Conservation (phyloP, 2,329 filamentous ascomycete genomes). For the Scleromitrula shiraiana region DNA sequence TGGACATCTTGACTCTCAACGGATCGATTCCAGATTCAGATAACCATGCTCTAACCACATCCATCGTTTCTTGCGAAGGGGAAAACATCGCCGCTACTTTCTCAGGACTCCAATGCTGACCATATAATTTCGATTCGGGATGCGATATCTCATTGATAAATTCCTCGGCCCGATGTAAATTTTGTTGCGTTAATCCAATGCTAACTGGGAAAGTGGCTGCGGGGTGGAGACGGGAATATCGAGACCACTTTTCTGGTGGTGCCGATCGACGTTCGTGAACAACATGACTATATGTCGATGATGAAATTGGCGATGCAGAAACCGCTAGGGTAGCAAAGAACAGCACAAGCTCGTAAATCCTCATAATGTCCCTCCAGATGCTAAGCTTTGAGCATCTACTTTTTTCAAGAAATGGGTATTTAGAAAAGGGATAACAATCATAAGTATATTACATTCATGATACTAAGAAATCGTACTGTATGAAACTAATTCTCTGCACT, state of each 20-base stretch:
- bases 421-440: neutral
- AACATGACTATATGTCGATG: slow-evolving; percentile 18
- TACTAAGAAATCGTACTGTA: neutral
- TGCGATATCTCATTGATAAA: slow-evolving; percentile 38
- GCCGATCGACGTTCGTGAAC: slow-evolving; percentile 22
- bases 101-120: slow-evolving; percentile 39
- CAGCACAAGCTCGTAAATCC: slow-evolving; percentile 17
- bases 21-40: slow-evolving; percentile 40
- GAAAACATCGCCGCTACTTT: slow-evolving; percentile 38
- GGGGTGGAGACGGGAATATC: slow-evolving; percentile 18
- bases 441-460: neutral
- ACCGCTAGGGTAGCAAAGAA: slow-evolving; percentile 24
- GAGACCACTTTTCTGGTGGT: slow-evolving; percentile 17
- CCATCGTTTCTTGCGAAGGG: slow-evolving; percentile 36
- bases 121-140: slow-evolving; percentile 38
- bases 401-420: neutral
- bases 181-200: slow-evolving; percentile 39
- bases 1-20: slow-evolving; percentile 40
- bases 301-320: slow-evolving; percentile 18
- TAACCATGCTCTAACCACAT: slow-evolving; percentile 47
- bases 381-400: slow-evolving; percentile 21
- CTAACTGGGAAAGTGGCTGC: slow-evolving; percentile 19
- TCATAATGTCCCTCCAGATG: slow-evolving; percentile 18
- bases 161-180: slow-evolving; percentile 39
- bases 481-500: neutral